Evolutionary conservation across 169 alveolate genomes (phyloP).

Genomic region (Plasmodium gonderi): DNA sequence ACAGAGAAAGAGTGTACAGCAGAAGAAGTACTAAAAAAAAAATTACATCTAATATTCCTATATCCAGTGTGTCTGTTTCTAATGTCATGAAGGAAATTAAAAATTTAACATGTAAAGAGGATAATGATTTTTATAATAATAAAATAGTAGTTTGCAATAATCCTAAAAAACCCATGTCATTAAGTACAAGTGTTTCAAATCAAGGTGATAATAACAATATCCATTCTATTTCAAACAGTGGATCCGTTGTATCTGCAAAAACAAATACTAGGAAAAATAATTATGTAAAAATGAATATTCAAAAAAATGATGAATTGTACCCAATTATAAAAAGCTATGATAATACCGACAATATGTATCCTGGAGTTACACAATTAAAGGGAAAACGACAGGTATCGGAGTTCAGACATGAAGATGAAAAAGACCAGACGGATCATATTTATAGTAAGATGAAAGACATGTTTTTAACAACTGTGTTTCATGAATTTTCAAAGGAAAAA

Average conservation of each 20-base stretch:
- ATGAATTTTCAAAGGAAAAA: background rate
- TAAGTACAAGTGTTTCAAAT: background rate
- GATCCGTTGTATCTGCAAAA: background rate
- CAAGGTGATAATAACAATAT: background rate
- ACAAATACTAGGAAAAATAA: background rate
- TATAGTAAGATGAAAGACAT: background rate
- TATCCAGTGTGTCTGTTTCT: background rate
- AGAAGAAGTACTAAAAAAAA: background rate
- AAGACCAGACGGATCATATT: background rate
- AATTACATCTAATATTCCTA: background rate
- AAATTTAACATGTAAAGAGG: background rate
- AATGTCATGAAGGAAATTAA: background rate
- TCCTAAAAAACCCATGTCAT: background rate
- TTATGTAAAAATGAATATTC: background rate
- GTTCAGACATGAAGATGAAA: background rate
- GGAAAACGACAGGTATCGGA: background rate
- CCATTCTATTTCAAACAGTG: background rate
- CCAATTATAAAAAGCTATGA: too few species aligned
- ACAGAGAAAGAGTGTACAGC: background rate
- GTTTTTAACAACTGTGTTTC: background rate
- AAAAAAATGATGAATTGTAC: too few species aligned
- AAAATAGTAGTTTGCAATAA: background rate
- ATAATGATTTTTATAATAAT: too few species aligned
- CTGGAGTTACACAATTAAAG: background rate
- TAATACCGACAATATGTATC: background rate